phyloP scores from a whole-genome alignment of 768 basidiomycete species.

The Punctularia strigosozonata region DNA sequence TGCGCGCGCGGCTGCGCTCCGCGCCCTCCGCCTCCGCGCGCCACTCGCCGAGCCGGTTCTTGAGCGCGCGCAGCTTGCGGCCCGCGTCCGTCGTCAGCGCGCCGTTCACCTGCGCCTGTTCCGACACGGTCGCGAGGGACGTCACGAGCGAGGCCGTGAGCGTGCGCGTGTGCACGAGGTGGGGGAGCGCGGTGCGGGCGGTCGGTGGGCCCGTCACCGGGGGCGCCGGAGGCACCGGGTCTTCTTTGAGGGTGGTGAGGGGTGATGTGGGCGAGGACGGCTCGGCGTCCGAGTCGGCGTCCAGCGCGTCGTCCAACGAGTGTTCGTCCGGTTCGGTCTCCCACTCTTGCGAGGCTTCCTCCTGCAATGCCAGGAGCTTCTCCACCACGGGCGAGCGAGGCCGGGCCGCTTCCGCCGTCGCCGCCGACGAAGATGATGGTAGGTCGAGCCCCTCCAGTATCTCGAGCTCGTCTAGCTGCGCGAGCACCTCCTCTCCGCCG shows the following conservation, averaged over 20 bases:
- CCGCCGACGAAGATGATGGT: slow-evolving; percentile 12
- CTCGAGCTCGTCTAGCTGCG: slow-evolving; percentile 53
- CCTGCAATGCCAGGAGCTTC: slow-evolving; percentile 20
- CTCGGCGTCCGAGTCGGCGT: slow-evolving; percentile 35
- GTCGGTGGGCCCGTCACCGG: slow-evolving; percentile 39
- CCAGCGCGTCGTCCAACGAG: slow-evolving; percentile 29
- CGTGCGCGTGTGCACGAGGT: slow-evolving; percentile 59
- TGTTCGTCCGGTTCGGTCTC: slow-evolving; percentile 43
- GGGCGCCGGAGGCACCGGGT: slow-evolving; percentile 43
- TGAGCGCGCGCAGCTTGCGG: slow-evolving; percentile 74
- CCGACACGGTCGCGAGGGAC: slow-evolving; percentile 67
- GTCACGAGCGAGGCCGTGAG: slow-evolving; percentile 65
- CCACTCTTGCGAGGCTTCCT: slow-evolving; percentile 43
- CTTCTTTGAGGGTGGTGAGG: slow-evolving; percentile 45
- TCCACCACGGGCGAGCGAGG: slow-evolving; percentile 19
- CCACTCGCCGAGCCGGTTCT: slow-evolving; percentile 76
- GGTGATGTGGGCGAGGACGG: slow-evolving; percentile 22
- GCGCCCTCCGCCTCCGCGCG: slow-evolving; percentile 77
- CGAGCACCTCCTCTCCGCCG: slow-evolving; percentile 63
- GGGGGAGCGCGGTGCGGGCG: slow-evolving; percentile 46
- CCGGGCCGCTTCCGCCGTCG: slow-evolving; percentile 11
- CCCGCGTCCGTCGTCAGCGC: slow-evolving; percentile 80
- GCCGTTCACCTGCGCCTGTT: slow-evolving; percentile 82
- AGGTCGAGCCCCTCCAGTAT: slow-evolving; percentile 32
- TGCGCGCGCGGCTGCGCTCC: slow-evolving; percentile 61